Evolutionary conservation across 768 basidiomycete species (phyloP).

Genomic region (Solioccasus polychromus): DNA sequence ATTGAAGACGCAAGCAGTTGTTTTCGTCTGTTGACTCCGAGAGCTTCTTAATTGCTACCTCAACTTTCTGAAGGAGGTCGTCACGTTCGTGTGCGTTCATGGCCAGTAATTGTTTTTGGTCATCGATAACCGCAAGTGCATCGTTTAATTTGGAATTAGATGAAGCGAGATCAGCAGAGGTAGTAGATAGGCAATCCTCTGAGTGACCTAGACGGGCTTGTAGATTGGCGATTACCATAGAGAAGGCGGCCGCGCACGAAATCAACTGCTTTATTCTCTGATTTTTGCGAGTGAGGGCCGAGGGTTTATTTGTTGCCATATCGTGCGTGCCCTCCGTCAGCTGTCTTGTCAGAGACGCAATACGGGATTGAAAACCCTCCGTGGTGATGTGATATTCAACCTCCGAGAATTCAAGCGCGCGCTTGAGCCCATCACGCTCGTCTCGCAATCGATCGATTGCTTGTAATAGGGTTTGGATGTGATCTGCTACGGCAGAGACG

Average conservation of each 20-base stretch:
- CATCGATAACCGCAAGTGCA: constrained; percentile 16
- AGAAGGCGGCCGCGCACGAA: constrained; percentile 34
- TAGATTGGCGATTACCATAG: constrained; percentile 40
- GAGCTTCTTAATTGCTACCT: constrained; percentile 32
- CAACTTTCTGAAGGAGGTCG: constrained; percentile 32
- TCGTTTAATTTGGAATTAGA: constrained; percentile 16
- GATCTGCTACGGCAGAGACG: constrained; percentile 31
- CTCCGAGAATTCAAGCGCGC: constrained; percentile 66
- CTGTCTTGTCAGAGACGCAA: constrained; percentile 33
- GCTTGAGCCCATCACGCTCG: constrained; percentile 61
- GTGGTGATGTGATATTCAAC: constrained; percentile 63
- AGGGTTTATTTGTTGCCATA: not conserved
- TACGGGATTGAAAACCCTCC: constrained; percentile 53
- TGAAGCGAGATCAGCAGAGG: constrained; percentile 12
- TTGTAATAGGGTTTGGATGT: constrained; percentile 55
- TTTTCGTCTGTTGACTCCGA: constrained; percentile 31
- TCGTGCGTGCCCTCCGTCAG: constrained; percentile 23
- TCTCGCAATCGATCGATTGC: constrained; percentile 65
- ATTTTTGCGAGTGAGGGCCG: constrained; percentile 6
- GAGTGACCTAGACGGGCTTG: constrained; percentile 28
- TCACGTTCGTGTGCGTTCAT: constrained; percentile 21
- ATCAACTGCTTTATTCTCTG: constrained; percentile 29
- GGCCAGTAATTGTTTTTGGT: constrained; percentile 14
- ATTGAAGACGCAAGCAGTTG: constrained; percentile 25
- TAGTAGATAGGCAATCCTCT: constrained; percentile 9